These are phyloP conservation scores for Daldinia childiae DNA, from an alignment of 495 filamentous ascomycete species.

Conservation along the genomic window DNA sequence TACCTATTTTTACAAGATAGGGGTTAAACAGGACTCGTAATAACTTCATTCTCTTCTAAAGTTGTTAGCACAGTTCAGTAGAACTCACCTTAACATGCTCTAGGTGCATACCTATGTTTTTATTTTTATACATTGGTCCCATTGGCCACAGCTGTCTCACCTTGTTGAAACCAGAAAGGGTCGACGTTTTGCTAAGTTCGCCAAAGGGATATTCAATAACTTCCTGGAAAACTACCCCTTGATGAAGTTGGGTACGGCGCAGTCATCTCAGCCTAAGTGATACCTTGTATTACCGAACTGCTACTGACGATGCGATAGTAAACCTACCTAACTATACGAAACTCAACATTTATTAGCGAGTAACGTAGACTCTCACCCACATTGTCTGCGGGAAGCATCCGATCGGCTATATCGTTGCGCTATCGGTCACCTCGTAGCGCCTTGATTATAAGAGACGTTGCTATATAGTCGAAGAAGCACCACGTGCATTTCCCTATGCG, in stretches of 20 bases:
- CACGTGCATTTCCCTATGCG: constrained; percentile 35
- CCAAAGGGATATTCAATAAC: not conserved
- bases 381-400: constrained; percentile 37
- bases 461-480: constrained; percentile 36
- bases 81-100: not conserved
- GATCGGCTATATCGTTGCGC: constrained; percentile 16
- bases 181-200: not conserved
- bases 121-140: constrained; percentile 17
- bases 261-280: constrained; percentile 2
- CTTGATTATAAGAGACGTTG: constrained; percentile 30
- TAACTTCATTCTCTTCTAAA: not conserved
- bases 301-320: constrained; percentile 24
- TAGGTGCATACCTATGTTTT: not conserved
- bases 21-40: constrained; percentile 1
- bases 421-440: constrained; percentile 26
- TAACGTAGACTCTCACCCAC: not conserved
- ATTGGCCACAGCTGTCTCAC: not conserved
- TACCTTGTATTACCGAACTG: not conserved
- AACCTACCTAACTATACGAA: not conserved
- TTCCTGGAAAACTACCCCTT: not conserved
- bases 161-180: not conserved
- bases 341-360: not conserved
- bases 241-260: not conserved
- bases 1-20: constrained; percentile 30
- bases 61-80: not conserved